A percentile compares a stretch with the other conserved stretches of the same genome.
Evolutionary conservation across 441 rosid species (phyloP).

Genomic region (Arabidopsis lyrata): DNA sequence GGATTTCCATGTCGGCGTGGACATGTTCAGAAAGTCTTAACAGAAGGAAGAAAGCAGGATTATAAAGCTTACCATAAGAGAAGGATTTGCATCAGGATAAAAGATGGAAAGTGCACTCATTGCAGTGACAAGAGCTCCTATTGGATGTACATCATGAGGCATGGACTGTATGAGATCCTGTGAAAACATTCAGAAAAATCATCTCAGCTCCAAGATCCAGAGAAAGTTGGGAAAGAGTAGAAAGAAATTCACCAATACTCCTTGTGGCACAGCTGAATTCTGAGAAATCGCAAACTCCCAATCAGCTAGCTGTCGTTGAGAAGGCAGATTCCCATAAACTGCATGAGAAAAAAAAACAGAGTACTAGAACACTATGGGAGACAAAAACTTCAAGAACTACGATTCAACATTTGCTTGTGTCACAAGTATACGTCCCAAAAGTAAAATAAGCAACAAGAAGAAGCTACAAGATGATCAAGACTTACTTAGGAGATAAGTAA

Average conservation of each 20-base stretch:
- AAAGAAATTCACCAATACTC: conserved; percentile 68
- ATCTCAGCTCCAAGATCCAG: background rate
- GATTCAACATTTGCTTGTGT: background rate
- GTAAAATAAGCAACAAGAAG: background rate
- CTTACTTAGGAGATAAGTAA: conserved; percentile 46
- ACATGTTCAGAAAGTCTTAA: background rate
- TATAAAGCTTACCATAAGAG: conserved; percentile 71
- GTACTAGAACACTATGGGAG: background rate
- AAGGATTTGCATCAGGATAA: conserved; percentile 99
- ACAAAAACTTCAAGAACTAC: background rate
- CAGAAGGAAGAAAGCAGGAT: conserved; percentile 1
- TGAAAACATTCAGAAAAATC: conserved; percentile 34
- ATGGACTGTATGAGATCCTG: conserved; percentile 91
- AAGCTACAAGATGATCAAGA: background rate
- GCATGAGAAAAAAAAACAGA: conserved; percentile 23
- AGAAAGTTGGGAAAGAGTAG: conserved; percentile 9
- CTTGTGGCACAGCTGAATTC: conserved; percentile 97
- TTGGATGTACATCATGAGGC: conserved; percentile 99
- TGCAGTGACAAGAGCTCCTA: conserved; percentile 92
- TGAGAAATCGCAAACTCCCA: conserved; percentile 94
- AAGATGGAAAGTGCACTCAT: conserved; percentile 93
- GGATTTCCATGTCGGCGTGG: background rate
- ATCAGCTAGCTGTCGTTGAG: conserved; percentile 79
- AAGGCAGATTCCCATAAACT: conserved; percentile 96
- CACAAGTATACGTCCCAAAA: background rate